Base-by-base conservation (phyloP, 1,284 basidiomycete species). In the Irpex sp. region DNA sequence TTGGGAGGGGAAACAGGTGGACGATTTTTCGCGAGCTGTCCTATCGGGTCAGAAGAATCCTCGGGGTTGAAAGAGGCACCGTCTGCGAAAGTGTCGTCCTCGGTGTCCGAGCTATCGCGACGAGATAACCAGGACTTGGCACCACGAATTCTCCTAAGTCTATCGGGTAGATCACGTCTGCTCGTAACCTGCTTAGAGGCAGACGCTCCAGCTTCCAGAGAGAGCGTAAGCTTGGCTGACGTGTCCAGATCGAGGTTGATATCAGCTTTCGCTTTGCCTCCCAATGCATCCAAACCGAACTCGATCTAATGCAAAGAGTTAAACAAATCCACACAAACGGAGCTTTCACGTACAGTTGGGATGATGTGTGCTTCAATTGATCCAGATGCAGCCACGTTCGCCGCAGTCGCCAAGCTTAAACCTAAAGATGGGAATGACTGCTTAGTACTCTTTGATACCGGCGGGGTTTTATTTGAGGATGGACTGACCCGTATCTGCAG, bases 351-450 rank as follows among this genome's bases (percentile, higher is more conserved):
- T 62, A 74, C 72, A 5, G 74, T 75, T 1, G 84, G 84, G 59
- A 83, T 83, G 55, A 85, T 70, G 67, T 85, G 82, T 3, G 79
- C 81, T 26, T 72, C 69, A 43, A 85, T 63, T 3, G 72, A 75
- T 5, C 79, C 82, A 0, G 72, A 76, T 9, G 78, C 75, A 5
- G 69, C 71, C 43, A 78, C 74, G 31, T 71, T 74, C 1, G 81
- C 79, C 60, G 69, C 75, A 35, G 77, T 77, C 11, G 78, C 77
- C 43, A 84, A 74, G 63, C 75, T 72, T 31, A 84, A 65, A 11
- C 78, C 81, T 80, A 59, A 21, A 56, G 19, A 46, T n/a, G 57
- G 60, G 31, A 35, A 35, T 35, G 31, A 33, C 31, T 33, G 31
- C 31, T 33, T 33, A 33, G 31, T 33, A 6, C 31, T 33, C 31